These are phyloP conservation scores for Sporisorium exsertum DNA, from an alignment of 1,284 basidiomycete species.

Conservation along the genomic window DNA sequence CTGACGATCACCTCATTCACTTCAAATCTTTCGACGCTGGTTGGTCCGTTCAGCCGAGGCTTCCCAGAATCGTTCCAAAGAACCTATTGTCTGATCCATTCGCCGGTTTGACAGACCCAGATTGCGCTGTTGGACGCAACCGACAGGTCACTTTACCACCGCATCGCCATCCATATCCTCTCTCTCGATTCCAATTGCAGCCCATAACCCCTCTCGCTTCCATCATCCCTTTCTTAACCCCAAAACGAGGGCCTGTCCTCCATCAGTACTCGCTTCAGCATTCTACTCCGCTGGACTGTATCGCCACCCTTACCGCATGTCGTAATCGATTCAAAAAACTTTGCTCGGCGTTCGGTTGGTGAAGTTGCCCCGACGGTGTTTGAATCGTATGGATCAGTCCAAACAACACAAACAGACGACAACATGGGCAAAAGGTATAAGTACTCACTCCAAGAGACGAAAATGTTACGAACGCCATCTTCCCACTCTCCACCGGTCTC, in stretches of 20 bases:
- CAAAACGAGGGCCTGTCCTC: not conserved
- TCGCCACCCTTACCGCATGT: not conserved
- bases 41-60: conserved; percentile 11
- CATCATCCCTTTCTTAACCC: not conserved
- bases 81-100: not conserved
- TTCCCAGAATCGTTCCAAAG: conserved; percentile 3
- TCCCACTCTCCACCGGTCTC: conserved; percentile 9
- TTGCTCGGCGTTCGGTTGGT: not conserved
- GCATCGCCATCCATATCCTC: not conserved
- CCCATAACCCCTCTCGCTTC: not conserved
- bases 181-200: no score
- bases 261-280: conserved; percentile 8
- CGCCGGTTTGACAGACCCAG: conserved; percentile 1
- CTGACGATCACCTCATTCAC: conserved; percentile 13
- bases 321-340: not conserved
- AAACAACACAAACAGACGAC: not conserved
- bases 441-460: not conserved
- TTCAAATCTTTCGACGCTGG: conserved; percentile 14
- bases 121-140: conserved; percentile 2
- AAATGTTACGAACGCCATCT: not conserved
- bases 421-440: conserved; percentile 14
- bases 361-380: not conserved
- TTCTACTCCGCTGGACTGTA: not conserved
- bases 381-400: not conserved
- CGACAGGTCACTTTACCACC: not conserved